phyloP scores from a whole-genome alignment of 2,329 filamentous ascomycete species.

The Exophiala mesophila region DNA sequence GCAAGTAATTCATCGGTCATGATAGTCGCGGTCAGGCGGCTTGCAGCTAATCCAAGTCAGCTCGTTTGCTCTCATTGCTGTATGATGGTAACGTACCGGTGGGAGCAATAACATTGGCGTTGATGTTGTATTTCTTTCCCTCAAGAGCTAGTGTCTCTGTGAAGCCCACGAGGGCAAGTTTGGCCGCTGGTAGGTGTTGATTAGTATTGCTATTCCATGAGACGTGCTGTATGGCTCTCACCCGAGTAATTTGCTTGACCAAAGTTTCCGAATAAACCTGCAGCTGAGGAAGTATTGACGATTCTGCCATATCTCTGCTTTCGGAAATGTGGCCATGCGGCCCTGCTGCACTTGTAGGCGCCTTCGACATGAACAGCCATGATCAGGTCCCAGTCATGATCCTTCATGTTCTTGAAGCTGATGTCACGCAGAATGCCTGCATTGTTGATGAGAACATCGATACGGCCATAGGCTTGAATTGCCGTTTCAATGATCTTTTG shows the following conservation, averaged over 20 bases:
- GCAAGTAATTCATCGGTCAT: slow-evolving; percentile 88
- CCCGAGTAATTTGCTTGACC: slow-evolving; percentile 88
- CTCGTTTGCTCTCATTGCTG: not conserved
- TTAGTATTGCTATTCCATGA: too few relatives aligned
- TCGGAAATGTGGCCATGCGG: slow-evolving; percentile 94
- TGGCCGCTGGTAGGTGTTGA: too few relatives aligned
- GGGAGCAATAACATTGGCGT: slow-evolving; percentile 88
- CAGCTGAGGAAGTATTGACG: slow-evolving; percentile 92
- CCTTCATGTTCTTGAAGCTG: slow-evolving; percentile 98
- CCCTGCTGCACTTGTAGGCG: slow-evolving; percentile 88
- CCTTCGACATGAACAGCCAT: slow-evolving; percentile 88
- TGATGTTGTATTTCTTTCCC: slow-evolving; percentile 94
- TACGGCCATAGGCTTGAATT: slow-evolving; percentile 53
- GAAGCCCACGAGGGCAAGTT: slow-evolving; percentile 91
- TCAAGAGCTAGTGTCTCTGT: slow-evolving; percentile 97
- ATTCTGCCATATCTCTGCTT: slow-evolving; percentile 97
- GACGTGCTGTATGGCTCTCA: too few relatives aligned
- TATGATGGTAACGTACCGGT: slow-evolving; percentile 42
- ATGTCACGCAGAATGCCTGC: slow-evolving; percentile 91
- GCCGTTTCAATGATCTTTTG: slow-evolving; percentile 77
- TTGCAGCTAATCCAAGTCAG: slow-evolving; percentile 56
- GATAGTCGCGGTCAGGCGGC: slow-evolving; percentile 88
- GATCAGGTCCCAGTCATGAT: slow-evolving; percentile 92
- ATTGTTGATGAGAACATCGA: slow-evolving; percentile 96
- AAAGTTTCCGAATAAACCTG: slow-evolving; percentile 90